Conservation (phyloP, 768 basidiomycete species). For the Glaciozyma antarctica region DNA sequence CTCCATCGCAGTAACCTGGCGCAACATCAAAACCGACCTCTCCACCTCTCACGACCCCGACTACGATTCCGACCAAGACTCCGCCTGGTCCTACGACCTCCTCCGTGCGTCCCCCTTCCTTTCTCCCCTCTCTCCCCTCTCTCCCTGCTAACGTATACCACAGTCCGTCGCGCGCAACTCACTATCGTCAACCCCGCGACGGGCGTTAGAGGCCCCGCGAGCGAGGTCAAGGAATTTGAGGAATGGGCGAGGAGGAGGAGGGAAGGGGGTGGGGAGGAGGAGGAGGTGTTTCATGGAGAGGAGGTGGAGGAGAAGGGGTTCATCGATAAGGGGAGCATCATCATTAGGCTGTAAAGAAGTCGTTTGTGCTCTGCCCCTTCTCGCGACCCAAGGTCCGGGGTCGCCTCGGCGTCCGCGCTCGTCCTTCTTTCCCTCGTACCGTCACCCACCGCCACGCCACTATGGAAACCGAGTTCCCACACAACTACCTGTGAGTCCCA, state of each 20-base stretch:
- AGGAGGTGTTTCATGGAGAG: not conserved
- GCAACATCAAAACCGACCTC: constrained; percentile 30
- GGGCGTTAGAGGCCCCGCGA: not conserved
- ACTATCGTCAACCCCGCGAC: constrained; percentile 7
- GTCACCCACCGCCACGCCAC: too few species aligned
- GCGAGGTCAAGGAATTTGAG: constrained; percentile 8
- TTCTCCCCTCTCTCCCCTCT: too few species aligned
- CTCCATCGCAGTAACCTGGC: constrained; percentile 18
- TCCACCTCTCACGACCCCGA: constrained; percentile 26
- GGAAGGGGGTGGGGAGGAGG: constrained; percentile 1
- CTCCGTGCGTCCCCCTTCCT: constrained; percentile 11
- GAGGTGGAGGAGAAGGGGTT: not conserved
- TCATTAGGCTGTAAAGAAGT: not conserved
- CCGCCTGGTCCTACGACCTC: constrained; percentile 16
- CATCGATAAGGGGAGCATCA: not conserved
- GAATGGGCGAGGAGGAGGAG: constrained; percentile 7
- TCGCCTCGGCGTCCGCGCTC: too few species aligned
- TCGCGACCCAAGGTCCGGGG: too few species aligned
- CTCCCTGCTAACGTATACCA: not conserved
- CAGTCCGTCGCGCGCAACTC: constrained; percentile 7
- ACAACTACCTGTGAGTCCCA: too few species aligned
- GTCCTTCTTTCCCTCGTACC: too few species aligned
- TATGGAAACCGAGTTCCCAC: too few species aligned
- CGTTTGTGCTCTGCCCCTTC: too few species aligned
- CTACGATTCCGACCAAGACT: constrained; percentile 34